Evolutionary conservation across 108 stramenopile species (phyloP).

Genomic region (Nitzschia putrida): DNA sequence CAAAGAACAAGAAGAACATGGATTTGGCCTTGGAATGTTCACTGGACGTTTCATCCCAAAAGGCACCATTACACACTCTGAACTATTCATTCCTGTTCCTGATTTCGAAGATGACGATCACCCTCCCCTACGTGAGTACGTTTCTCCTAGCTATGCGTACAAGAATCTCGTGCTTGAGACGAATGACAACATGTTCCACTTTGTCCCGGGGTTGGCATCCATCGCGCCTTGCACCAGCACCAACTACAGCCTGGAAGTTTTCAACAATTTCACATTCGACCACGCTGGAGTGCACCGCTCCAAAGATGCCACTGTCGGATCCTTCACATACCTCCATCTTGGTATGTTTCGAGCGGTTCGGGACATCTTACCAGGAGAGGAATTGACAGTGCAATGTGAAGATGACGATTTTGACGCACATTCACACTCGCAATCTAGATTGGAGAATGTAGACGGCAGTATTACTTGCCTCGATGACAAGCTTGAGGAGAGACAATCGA

Average conservation of each 20-base stretch:
- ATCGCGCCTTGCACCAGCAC: slow-evolving; percentile 53
- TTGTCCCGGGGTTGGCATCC: slow-evolving; percentile 43
- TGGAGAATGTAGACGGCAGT: slow-evolving; percentile 26
- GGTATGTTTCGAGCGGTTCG: slow-evolving; percentile 46
- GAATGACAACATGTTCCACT: slow-evolving; percentile 37
- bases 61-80: slow-evolving; percentile 17
- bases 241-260: slow-evolving; percentile 40
- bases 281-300: slow-evolving; percentile 14
- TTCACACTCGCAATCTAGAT: slow-evolving; percentile 16
- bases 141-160: slow-evolving; percentile 40
- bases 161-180: slow-evolving; percentile 32
- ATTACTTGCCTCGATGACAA: slow-evolving; percentile 54
- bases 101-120: slow-evolving; percentile 22
- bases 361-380: slow-evolving; percentile 62
- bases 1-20: slow-evolving; percentile 55
- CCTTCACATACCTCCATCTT: slow-evolving; percentile 43
- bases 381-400: slow-evolving; percentile 50
- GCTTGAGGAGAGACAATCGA: slow-evolving; percentile 14
- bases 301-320: slow-evolving; percentile 47
- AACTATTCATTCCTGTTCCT: slow-evolving; percentile 29
- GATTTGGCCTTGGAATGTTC: slow-evolving; percentile 68
- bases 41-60: slow-evolving; percentile 40
- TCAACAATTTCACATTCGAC: slow-evolving; percentile 5
- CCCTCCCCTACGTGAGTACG: slow-evolving; percentile 43
- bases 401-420: slow-evolving; percentile 61